Evolutionary conservation across 202 grass and related monocot species (phyloP), one percentile per base, ranked within the genome.

Genomic region (Eragrostis tef): DNA sequence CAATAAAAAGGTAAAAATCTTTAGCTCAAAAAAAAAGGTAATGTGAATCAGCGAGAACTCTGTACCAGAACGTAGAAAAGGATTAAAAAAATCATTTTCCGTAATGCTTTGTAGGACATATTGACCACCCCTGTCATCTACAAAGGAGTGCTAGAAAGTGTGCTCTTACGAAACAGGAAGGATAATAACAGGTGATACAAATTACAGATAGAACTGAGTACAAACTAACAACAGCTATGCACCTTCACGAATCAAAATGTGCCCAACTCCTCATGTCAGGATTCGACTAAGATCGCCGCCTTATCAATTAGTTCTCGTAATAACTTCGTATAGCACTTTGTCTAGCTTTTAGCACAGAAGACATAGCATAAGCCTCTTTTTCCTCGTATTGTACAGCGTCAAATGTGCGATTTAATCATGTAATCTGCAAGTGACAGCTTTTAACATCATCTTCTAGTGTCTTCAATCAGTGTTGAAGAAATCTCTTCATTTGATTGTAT

Each of bases 231-330:
- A 75, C 80, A 75, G 64, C 84, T 83, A 87, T 80, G 79, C 70
- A 83, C 46, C 80, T 65, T 57, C 44, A 20, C 56, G 46, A 84
- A 80, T 56, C 75, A 87, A 90, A 80, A 83, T 79, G 46, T 79
- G 79, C 84, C 74, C 79, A 74, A 74, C 79, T 64, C 75, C 34
- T 56, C 84, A 56, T 76, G 70, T 49, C 60, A 82, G n/a, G 78
- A 48, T 36, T 16, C 53, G 12, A 26, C 45, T 1, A 26, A 58
- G 42, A 22, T 47, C 64, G 72, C 8, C 7, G 12, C 7, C 79
- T 76, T 22, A 56, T 68, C 61, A 20, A 73, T 87, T 79, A 90
- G 78, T 74, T 91, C 62, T 98, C 90, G 0, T n/a, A n/a, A n/a
- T n/a, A n/a, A n/a, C n/a, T n/a, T n/a, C n/a, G n/a, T n/a, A n/a